Base-by-base conservation (phyloP, 768 basidiomycete species). In the Xerocomellus intermedius region DNA sequence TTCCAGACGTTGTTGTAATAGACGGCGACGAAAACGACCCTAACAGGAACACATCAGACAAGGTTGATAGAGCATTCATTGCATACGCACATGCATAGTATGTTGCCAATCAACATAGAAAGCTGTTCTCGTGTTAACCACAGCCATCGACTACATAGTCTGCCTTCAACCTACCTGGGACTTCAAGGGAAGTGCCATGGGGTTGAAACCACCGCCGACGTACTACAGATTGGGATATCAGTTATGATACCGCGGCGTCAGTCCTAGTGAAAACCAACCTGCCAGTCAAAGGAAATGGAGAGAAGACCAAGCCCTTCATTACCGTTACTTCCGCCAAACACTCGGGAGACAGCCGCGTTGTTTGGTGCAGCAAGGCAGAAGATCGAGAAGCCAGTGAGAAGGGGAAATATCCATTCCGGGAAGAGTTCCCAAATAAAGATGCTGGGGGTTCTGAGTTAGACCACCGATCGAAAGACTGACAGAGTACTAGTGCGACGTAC, bases 241-340 rank as follows among this genome's bases (percentile, higher is more conserved):
- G 5, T 26, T 7, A 26, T 39, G 3, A 42, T 13, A 17, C 16
- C 17, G 35, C 0, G 1, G 2, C 2, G 4, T 5, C 16, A 9
- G 16, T 35, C 41, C 17, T 4, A 42, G 51, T 77, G 64, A 38
- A 75, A 35, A 47, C 76, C 1, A 52, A 70, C 69, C 70, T 83
- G 81, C 84, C 85, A 86, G 61, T 87, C 85, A 14, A 86, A 69
- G 57, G 75, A 83, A 38, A 85, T 64, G 2, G 84, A 77, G 42
- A 86, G 78, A 48, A 81, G 68, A 12, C 83, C 85, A 39, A 86
- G 75, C 8, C 84, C 84, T 66, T 85, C 83, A 51, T 86, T 84
- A 51, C 77, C 84, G 32, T 81, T 78, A 37, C 77, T 81, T 38
- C 84, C 84, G 48, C 84, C 84, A 60, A 86, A 85, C 30, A 85